Conservation (phyloP, 306 rosid species). For the Pyrus communis region DNA sequence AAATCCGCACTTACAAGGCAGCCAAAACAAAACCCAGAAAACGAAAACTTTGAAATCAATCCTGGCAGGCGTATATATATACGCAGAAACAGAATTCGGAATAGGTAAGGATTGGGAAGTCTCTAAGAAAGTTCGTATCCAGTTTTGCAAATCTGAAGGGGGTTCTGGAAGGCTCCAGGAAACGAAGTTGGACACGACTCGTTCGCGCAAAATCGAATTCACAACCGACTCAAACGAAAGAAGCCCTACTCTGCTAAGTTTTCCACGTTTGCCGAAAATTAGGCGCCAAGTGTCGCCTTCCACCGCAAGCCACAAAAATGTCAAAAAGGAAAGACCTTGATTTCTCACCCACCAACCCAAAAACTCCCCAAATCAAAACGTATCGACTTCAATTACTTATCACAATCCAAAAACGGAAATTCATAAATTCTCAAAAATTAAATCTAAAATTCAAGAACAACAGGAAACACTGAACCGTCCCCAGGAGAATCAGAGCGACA, state of each 20-base stretch:
- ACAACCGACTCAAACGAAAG: conserved; percentile 29
- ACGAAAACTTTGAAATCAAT: not conserved
- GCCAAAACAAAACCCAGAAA: no score
- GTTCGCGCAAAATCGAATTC: not conserved
- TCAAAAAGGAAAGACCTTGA: not conserved
- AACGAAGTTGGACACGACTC: conserved; percentile 19
- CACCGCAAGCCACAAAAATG: not conserved
- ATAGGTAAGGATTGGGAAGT: not conserved
- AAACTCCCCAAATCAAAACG: not conserved
- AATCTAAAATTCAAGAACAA: not conserved
- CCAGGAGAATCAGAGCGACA: not conserved
- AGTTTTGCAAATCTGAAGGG: not conserved
- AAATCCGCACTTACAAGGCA: no score
- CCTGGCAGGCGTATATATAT: not conserved
- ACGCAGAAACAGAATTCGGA: not conserved
- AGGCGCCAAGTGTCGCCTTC: not conserved
- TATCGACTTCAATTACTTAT: not conserved
- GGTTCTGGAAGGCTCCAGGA: not conserved
- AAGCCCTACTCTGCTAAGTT: not conserved
- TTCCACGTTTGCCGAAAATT: not conserved
- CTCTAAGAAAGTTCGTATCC: not conserved
- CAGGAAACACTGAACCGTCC: no score
- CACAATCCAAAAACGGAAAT: not conserved
- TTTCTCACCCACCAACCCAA: not conserved
- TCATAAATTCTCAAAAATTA: not conserved